phyloP scores from a whole-genome alignment of 2,329 filamentous ascomycete species.

The Fusarium sp. region DNA sequence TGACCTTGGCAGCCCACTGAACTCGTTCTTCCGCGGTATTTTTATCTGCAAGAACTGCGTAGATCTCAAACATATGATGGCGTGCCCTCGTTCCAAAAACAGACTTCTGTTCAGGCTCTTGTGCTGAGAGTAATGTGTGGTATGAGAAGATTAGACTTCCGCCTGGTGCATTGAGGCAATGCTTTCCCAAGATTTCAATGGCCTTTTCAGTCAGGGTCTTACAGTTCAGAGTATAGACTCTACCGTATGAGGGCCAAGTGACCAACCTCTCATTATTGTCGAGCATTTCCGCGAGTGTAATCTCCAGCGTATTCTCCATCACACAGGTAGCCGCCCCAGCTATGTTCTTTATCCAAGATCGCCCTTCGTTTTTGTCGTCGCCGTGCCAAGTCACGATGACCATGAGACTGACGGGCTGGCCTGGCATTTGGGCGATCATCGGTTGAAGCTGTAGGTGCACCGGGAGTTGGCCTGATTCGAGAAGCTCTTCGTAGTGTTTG shows the following conservation, averaged over 20 bases:
- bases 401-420: neutral
- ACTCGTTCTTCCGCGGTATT: neutral
- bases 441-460: neutral
- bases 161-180: neutral
- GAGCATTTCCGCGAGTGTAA: neutral
- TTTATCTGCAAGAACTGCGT: neutral
- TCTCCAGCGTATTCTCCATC: neutral
- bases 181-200: rapidly evolving
- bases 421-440: neutral
- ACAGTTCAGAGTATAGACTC: neutral
- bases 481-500: neutral
- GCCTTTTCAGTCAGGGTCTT: rapidly evolving
- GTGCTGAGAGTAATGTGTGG: neutral
- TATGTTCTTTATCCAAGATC: neutral
- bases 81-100: neutral
- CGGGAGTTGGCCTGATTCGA: rapidly evolving
- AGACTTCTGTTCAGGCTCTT: neutral
- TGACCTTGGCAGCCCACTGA: neutral
- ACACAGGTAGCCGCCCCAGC: neutral
- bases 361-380: neutral
- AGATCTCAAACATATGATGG: slow-evolving; percentile 16
- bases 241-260: neutral
- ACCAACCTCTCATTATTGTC: neutral
- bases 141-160: neutral
- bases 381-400: neutral